Evolutionary conservation across 2,329 filamentous ascomycete species (phyloP).

Genomic region (Cadophora malorum): DNA sequence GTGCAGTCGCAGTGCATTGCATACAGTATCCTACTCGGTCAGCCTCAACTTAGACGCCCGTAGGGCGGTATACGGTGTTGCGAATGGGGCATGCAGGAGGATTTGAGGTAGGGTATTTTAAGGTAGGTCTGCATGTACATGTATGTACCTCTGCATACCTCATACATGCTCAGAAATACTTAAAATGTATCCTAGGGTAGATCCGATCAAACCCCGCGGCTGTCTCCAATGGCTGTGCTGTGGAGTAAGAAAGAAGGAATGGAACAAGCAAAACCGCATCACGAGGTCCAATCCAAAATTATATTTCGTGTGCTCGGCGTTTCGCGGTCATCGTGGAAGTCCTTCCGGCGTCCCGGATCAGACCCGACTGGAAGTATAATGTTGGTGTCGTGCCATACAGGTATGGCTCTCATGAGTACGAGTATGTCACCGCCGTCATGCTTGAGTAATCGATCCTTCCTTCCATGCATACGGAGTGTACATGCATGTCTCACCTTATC

Average conservation of each 20-base stretch:
- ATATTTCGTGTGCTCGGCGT: too few species aligned
- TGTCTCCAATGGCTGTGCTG: too few species aligned
- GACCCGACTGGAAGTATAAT: not conserved
- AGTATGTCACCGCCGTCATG: not conserved
- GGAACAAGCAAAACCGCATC: too few species aligned
- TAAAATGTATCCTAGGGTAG: not conserved
- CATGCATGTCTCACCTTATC: not conserved
- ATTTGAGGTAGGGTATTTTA: not conserved
- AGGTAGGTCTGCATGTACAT: slow-evolving; percentile 4
- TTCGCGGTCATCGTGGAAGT: not conserved
- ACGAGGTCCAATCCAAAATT: too few species aligned
- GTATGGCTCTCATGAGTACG: not conserved
- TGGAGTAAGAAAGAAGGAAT: too few species aligned
- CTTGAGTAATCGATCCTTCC: not conserved
- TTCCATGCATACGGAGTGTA: too few species aligned
- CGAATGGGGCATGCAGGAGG: not conserved
- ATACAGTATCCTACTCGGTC: not conserved
- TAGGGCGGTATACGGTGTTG: not conserved
- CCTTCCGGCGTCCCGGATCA: not conserved
- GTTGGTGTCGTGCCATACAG: too few species aligned
- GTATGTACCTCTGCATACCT: not conserved
- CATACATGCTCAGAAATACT: too few species aligned
- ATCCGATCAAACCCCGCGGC: not conserved
- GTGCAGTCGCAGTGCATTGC: not conserved
- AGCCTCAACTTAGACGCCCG: not conserved